Base-by-base conservation (phyloP, 306 rosid species). In the Trifolium pratense region DNA sequence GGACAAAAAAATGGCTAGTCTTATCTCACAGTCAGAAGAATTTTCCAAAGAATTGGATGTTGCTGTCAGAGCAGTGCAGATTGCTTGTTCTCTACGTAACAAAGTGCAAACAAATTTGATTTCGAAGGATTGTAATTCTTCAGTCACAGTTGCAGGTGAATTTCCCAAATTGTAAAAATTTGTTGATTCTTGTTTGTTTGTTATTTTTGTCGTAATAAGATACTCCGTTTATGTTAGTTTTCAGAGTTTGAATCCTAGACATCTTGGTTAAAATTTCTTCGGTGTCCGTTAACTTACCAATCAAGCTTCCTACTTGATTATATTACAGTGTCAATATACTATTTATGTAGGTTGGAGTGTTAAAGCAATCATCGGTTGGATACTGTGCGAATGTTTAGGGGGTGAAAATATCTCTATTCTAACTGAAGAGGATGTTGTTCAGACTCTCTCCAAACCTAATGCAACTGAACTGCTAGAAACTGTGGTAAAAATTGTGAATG, bases 351-450 rank as follows among this genome's bases (percentile, higher is more conserved):
- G 86, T 87, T 94, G 96, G 96, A 86, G 98, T 45, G 95, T 94
- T 66, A 96, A 89, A 81, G 97, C 96, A 84, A 85, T 86, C 63
- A 85, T 94, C 62, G 86, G 96, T 84, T 88, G 96, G 90, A 81
- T 89, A 65, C 72, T 94, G 32, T 84, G 90, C 0, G 75, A 79
- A 73, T 74, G 77, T 79, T 81, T 87, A 52, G 87, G 88, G 70
- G 76, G 81, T 78, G 86, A 80, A 79, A 91, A 80, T 62, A 79
- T 89, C 59, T 88, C 91, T 51, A 91, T 94, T 83, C 81, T 94
- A 64, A 89, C 92, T 17, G 91, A 91, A 86, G 87, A 86, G 49
- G 95, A 94, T 70, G 79, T 83, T 57, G 79, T 83, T 57, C 84
- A 83, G 68, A 86, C 82, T 66, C 92, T 94, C 67, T 84, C 87